A percentile compares a stretch with the other conserved stretches of the same genome.
phyloP scores from a whole-genome alignment of 805 yeast species.

The Wickerhamomyces mucosus region DNA sequence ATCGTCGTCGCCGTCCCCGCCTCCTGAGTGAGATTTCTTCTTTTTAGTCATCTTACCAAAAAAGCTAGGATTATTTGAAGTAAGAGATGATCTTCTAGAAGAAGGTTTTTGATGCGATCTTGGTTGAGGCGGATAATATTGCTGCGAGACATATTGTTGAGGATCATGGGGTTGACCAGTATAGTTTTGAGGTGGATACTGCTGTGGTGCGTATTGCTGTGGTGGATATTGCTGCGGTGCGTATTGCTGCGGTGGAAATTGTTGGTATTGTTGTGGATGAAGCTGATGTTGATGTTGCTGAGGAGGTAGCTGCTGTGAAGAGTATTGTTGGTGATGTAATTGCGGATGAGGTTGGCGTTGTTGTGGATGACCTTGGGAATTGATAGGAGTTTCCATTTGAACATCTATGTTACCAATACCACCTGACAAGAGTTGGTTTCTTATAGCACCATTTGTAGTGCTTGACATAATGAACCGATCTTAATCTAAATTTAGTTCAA shows the following conservation, averaged over 20 bases:
- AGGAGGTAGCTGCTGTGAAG: slow-evolving; percentile 7
- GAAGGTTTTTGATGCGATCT: slow-evolving; percentile 1
- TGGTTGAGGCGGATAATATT: slow-evolving; percentile 1
- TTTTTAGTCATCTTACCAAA: slow-evolving; percentile 9
- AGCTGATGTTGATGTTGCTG: slow-evolving; percentile 7
- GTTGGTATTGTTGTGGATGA: slow-evolving; percentile 7
- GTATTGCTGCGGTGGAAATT: slow-evolving; percentile 7
- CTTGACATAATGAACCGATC: too few relatives aligned
- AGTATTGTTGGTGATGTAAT: slow-evolving; percentile 4
- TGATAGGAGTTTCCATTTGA: slow-evolving; percentile 29
- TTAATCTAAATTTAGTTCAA: too few relatives aligned
- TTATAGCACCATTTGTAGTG: slow-evolving; percentile 7
- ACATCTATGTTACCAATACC: slow-evolving; percentile 38
- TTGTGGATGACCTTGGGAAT: too few relatives aligned
- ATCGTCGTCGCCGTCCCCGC: slow-evolving; percentile 22
- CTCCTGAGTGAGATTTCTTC: slow-evolving; percentile 12
- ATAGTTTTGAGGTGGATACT: slow-evolving; percentile 8
- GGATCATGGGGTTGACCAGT: neutral
- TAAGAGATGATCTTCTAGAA: slow-evolving; percentile 12
- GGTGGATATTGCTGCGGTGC: slow-evolving; percentile 11
- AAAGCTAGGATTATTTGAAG: slow-evolving; percentile 8
- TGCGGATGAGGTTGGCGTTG: too few relatives aligned
- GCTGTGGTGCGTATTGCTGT: slow-evolving; percentile 12
- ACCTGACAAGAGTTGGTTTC: slow-evolving; percentile 28
- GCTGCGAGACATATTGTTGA: slow-evolving; percentile 1